phyloP scores from a whole-genome alignment of 1,284 basidiomycete genomes.

The Amylostereum chailletii region DNA sequence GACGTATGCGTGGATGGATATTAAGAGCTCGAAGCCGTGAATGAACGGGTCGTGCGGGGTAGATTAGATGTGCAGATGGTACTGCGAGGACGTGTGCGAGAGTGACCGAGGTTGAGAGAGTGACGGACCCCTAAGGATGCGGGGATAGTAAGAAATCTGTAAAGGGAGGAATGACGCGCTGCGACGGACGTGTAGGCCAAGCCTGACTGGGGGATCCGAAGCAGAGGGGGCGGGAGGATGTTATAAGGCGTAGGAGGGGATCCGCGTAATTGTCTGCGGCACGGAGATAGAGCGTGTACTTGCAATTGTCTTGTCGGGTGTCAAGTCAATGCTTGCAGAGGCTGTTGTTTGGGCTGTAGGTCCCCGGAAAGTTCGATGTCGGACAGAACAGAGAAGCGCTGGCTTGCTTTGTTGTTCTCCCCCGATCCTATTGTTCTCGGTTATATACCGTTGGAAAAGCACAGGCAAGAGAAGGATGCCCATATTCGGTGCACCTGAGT shows the following conservation, averaged over 20 bases:
- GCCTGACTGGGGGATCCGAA: slow-evolving; percentile 8
- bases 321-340: neutral
- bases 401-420: slow-evolving; percentile 6
- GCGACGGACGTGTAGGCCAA: slow-evolving; percentile 6
- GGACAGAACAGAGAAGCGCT: neutral
- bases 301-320: neutral
- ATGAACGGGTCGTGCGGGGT: neutral
- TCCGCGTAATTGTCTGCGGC: neutral
- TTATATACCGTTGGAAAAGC: slow-evolving; percentile 5
- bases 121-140: neutral
- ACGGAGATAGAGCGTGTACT: neutral
- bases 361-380: neutral
- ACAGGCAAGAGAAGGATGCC: slow-evolving; percentile 3
- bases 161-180: neutral
- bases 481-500: neutral
- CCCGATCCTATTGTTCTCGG: slow-evolving; percentile 7
- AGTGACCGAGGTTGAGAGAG: neutral
- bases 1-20: neutral
- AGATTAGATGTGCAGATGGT: neutral
- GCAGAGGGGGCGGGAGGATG: neutral
- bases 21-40: neutral
- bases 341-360: slow-evolving; percentile 5
- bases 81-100: neutral
- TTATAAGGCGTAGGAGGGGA: neutral
- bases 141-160: neutral